Evolutionary conservation across 768 basidiomycete species (phyloP), one percentile per base, ranked within the genome.

Genomic region (Russula ochroleuca): DNA sequence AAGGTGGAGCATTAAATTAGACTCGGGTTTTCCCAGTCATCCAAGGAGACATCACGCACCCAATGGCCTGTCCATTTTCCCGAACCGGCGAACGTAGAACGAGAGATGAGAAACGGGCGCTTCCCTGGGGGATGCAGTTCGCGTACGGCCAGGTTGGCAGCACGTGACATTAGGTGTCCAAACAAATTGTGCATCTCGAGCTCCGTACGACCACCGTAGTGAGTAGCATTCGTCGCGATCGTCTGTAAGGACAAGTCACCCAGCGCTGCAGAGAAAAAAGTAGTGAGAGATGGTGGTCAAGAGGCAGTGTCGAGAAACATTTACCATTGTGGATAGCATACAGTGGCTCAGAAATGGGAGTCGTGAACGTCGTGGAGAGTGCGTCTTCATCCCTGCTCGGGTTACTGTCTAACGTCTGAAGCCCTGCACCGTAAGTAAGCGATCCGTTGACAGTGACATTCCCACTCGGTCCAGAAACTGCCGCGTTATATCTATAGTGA

Each of bases 51-150:
- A 25, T 40, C 21, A 69, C 78, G 23, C 71, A 85, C 84, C 87
- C 88, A 88, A 71, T 88, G 87, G 0, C 86, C 87, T 31, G 85
- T 79, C 85, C 86, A 88, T 69, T 77, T 85, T 19, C 88, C 87
- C 0, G 86, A 74, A 49, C 84, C 83, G 5, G 86, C 78, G 73
- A 87, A 87, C 0, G 87, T 88, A 33, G 86, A 86, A 9, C 87
- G 83, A 67, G 81, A 80, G 67, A 88, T 88, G 61, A 88, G 66
- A 75, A 88, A 92, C 1, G 89, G 90, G 8, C 88, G 79, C 70
- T 83, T 80, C 3, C 82, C 83, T 2, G 84, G 79, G 3, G n/a
- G n/a, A n/a, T 79, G 73, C 57, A 89, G 73, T 6, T 79, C 70
- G 68, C 78, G 75, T 48, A 90, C 62, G 5, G 86, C 86, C 25